Evolutionary conservation across 441 rosid species (phyloP), one percentile per base, ranked within the genome.

Genomic region (Erodium chrysanthum): DNA sequence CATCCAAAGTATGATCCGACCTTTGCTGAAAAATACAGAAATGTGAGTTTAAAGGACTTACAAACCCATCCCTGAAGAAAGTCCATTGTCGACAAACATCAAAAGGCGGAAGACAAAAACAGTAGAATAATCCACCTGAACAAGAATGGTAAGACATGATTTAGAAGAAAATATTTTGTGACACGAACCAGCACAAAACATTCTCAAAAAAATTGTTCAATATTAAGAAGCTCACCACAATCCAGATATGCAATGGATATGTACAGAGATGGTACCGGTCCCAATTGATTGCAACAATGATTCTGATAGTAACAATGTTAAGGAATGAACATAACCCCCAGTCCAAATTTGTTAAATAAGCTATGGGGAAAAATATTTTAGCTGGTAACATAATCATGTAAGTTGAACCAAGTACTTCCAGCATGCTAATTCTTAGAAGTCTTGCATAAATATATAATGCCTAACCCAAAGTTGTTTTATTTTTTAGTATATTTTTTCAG

Each of bases 21-120:
- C 50, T 20, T 11, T n/a, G 7, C 37, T 20, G 63, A 1, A 31
- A 33, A 20, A n/a, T 31, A 29, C 10, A 27, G 12, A 33, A 60
- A 60, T 4, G 11, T 17, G 66, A 54, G 62, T 67, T 66, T 58
- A 52, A 46, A 67, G 75, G 72, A 69, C 97, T 81, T 86, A 95
- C 99, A 95, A 86, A 77, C 97, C 99, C 96, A 95, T 89, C 73
- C 96, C 99, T 73, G 96, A 83, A 69, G 95, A 89, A 64, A 95
- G 94, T 66, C 96, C 95, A 78, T 91, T 91, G 83, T 95, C 99
- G 71, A 91, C 83, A 78, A 91, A 91, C 97, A 95, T 91, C 80
- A 95, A 81, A 73, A 92, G 73, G 42, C 96, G 97, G 73, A 95
- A 95, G 74, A 91, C 65, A 73, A 95, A 90, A 66, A 95, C 97